phyloP scores from a whole-genome alignment of 2,329 filamentous ascomycete species.

The Diaporthe sp. region DNA sequence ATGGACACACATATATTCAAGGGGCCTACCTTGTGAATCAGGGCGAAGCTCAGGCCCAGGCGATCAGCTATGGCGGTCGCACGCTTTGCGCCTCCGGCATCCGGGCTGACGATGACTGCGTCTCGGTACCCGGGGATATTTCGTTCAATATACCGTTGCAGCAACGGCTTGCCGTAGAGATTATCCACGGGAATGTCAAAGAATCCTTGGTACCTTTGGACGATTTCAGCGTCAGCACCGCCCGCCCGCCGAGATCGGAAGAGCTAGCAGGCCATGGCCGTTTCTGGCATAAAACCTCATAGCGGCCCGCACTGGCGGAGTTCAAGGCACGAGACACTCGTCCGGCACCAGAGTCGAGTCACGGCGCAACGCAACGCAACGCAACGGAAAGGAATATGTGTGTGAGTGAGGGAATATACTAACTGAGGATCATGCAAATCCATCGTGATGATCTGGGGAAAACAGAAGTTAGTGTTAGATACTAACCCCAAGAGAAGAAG shows the following conservation, averaged over 20 bases:
- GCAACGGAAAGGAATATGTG: background rate
- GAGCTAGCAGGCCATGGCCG: slow-evolving; percentile 23
- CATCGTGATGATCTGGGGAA: slow-evolving; percentile 85
- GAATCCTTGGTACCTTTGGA: slow-evolving; percentile 86
- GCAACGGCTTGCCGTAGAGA: slow-evolving; percentile 85
- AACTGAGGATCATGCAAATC: slow-evolving; percentile 91
- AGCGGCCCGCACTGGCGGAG: slow-evolving; percentile 27
- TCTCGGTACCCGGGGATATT: slow-evolving; percentile 83
- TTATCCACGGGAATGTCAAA: slow-evolving; percentile 99
- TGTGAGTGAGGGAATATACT: slow-evolving; percentile 18
- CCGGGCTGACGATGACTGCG: slow-evolving; percentile 93
- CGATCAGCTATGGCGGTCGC: slow-evolving; percentile 95
- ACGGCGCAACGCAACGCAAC: background rate
- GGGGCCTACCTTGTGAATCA: slow-evolving; percentile 89
- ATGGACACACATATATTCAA: background rate
- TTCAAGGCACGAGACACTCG: slow-evolving; percentile 29
- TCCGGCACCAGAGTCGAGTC: background rate
- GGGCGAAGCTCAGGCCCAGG: slow-evolving; percentile 92
- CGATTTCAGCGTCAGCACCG: slow-evolving; percentile 31
- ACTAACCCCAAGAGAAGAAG: slow-evolving; percentile 6
- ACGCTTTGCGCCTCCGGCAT: slow-evolving; percentile 96
- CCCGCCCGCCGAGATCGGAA: slow-evolving; percentile 4
- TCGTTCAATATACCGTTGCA: slow-evolving; percentile 80
- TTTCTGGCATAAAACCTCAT: slow-evolving; percentile 23
- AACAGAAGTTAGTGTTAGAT: slow-evolving; percentile 30